Base-by-base conservation (phyloP, 768 basidiomycete genomes). In the Termitomyces sp. region DNA sequence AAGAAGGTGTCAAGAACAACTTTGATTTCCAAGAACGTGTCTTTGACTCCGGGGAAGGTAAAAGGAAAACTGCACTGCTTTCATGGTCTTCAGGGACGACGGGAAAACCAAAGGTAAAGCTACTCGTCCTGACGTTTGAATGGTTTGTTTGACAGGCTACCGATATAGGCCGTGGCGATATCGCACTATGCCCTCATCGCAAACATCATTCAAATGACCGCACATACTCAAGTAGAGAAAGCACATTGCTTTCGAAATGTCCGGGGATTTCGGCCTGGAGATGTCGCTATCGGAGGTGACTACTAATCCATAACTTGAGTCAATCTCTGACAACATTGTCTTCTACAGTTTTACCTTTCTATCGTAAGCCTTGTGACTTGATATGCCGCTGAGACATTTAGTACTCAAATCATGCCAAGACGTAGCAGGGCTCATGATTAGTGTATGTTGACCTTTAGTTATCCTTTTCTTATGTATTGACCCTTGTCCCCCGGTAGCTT, bases 61-160 rank as follows among this genome's bases (percentile, higher is more conserved):
- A 76, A 72, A 81, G 73, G 42, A 88, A 83, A 68, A 68, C 86
- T 20, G 87, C 87, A 7, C 76, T 88, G 57, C 71, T 89, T 47
- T 81, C 78, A 61, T 87, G 88, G 75, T 87, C 86, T 1, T 87
- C 86, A 25, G 87, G 87, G 29, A 89, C 87, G 1, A 89, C 88
- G 2, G 87, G 87, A 12, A 79, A 75, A 57, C 87, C 86, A 4
- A 87, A 88, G 79, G 84, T 82, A 56, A 60, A 34, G 63, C 32
- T 48, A 46, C 20, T 17, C 5, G 29, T 38, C 34, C 25, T 58
- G 59, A 50, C 56, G 51, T 60, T 54, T 29, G 0, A 42, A 47
- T 15, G 56, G 45, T 42, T 52, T 63, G 11, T 60, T 52, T 60
- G 57, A 65, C 56, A 56, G 51, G 58, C 9, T n/a, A 31, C 38